Evolutionary conservation across 768 basidiomycete species (phyloP).

Genomic region (Lentinula edodes): DNA sequence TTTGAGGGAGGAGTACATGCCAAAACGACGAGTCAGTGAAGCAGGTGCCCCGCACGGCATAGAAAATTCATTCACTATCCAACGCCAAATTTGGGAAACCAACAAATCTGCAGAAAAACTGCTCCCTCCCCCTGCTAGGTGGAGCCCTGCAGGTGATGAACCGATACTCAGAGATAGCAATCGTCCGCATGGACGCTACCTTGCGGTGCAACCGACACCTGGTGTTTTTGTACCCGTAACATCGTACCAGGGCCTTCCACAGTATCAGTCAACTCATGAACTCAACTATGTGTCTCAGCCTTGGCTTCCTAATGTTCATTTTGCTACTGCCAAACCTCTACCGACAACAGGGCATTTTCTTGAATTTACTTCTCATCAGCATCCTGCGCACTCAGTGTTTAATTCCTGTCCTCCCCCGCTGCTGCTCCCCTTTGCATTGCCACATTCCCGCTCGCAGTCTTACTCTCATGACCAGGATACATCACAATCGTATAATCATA

Average conservation of each 20-base stretch:
- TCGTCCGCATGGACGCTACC: conserved; percentile 51
- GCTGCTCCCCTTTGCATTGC: conserved; percentile 27
- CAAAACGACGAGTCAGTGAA: conserved; percentile 54
- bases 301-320: conserved; percentile 32
- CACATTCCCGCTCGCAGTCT: conserved; percentile 54
- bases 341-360: conserved; percentile 28
- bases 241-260: conserved; percentile 24
- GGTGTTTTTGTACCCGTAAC: conserved; percentile 24
- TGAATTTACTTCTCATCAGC: conserved; percentile 26
- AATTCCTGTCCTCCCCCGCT: conserved; percentile 30
- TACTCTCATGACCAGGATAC: conserved; percentile 46
- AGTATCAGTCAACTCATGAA: conserved; percentile 29
- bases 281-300: conserved; percentile 28
- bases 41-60: conserved; percentile 19
- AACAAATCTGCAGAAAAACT: conserved; percentile 22
- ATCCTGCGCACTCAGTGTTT: conserved; percentile 27
- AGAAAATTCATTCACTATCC: conserved; percentile 8
- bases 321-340: conserved; percentile 31
- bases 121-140: conserved; percentile 71
- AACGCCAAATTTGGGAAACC: conserved; percentile 13
- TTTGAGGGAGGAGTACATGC: conserved; percentile 74
- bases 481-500: conserved; percentile 39
- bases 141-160: conserved; percentile 79
- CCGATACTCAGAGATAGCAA: conserved; percentile 55
- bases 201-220: conserved; percentile 55